Conservation (phyloP, 345 rosid species). For the Physaria fendleri region DNA sequence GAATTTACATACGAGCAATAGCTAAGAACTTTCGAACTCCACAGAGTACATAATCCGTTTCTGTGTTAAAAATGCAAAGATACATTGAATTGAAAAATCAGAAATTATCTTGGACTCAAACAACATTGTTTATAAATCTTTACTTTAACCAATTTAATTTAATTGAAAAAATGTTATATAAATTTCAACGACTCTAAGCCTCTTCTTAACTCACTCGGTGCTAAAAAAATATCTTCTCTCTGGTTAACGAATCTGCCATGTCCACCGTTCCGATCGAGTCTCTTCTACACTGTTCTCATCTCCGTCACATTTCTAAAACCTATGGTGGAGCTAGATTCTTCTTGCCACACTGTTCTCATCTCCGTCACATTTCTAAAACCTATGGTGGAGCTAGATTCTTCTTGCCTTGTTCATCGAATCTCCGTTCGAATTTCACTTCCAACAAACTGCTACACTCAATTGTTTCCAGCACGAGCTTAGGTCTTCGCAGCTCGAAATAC, state of each 20-base stretch:
- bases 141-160: too few relatives aligned
- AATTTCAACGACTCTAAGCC: conserved; percentile 23
- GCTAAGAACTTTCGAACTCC: too few relatives aligned
- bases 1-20: too few relatives aligned
- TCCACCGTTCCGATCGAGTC: conserved; percentile 41
- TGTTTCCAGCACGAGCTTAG: conserved; percentile 11
- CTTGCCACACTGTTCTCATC: too few relatives aligned
- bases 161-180: too few relatives aligned
- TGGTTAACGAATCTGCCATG: conserved; percentile 25
- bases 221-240: conserved; percentile 1
- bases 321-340: conserved; percentile 6
- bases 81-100: too few relatives aligned
- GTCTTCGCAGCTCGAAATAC: conserved; percentile 22
- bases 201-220: conserved; percentile 9
- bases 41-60: too few relatives aligned
- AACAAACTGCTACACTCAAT: conserved; percentile 19
- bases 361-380: conserved; percentile 11
- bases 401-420: conserved; percentile 20
- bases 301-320: conserved; percentile 11
- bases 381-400: conserved; percentile 6
- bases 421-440: conserved; percentile 6
- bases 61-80: too few relatives aligned
- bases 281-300: conserved; percentile 29
- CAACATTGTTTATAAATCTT: too few relatives aligned
- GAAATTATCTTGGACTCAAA: too few relatives aligned